phyloP scores from a whole-genome alignment of 2,329 filamentous ascomycete species.

The Clonostachys chloroleuca region DNA sequence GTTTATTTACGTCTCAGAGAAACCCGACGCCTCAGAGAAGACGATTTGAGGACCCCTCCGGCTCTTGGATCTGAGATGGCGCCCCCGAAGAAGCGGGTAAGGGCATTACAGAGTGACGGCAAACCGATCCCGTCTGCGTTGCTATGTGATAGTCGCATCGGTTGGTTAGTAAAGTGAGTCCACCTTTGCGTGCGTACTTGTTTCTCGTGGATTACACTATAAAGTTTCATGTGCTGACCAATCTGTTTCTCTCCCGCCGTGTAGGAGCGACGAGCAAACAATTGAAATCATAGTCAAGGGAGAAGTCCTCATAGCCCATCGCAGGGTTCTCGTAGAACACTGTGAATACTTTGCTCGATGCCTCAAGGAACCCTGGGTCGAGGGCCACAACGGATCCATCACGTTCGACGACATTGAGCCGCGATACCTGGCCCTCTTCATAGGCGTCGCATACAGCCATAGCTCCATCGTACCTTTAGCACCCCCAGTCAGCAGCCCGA shows the following conservation, averaged over 20 bases:
- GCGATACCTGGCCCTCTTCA: conserved; percentile 23
- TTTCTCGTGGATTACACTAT: too few species aligned
- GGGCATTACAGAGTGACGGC: conserved; percentile 7
- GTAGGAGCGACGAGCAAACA: conserved; percentile 18
- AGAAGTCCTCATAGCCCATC: conserved; percentile 21
- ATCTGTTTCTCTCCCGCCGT: not conserved
- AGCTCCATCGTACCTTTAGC: conserved; percentile 22
- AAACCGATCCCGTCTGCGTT: conserved; percentile 13
- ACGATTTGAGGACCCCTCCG: too few species aligned
- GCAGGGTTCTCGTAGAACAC: conserved; percentile 18
- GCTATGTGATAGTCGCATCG: conserved; percentile 20
- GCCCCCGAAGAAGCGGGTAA: conserved; percentile 15
- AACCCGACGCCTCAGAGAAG: too few species aligned
- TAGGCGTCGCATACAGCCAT: conserved; percentile 25
- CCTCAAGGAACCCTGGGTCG: conserved; percentile 16
- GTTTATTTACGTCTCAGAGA: too few species aligned
- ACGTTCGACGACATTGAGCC: conserved; percentile 24
- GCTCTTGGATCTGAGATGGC: conserved; percentile 6
- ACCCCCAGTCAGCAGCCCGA: conserved; percentile 11
- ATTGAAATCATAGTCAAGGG: conserved; percentile 19
- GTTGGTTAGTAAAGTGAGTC: conserved; percentile 26
- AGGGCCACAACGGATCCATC: conserved; percentile 16
- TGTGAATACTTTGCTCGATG: conserved; percentile 26
- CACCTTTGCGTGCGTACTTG: not conserved
- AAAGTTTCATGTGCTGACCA: not conserved